Evolutionary conservation across 129 eudicot genomes (phyloP).

Genomic region (Glebionis coronaria): DNA sequence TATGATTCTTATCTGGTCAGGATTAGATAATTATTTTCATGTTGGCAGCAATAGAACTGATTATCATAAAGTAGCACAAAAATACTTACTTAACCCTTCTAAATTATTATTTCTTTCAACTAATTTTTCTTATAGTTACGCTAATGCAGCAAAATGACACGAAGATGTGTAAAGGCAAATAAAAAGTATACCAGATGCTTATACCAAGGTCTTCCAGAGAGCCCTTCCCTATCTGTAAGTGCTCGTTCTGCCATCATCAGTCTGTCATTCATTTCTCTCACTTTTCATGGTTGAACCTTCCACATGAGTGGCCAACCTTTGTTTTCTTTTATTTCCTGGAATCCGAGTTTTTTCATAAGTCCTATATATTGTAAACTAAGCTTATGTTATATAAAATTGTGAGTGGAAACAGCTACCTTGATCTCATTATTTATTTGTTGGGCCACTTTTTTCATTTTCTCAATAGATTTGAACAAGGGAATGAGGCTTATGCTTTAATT

Average conservation of each 20-base stretch:
- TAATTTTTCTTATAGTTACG: no score
- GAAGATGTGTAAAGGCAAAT: not conserved
- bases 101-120: no score
- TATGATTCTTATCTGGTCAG: no score
- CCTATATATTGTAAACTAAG: constrained; percentile 2
- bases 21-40: no score
- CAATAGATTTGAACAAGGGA: constrained; percentile 73
- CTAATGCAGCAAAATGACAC: no score
- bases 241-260: constrained; percentile 92
- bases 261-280: constrained; percentile 70
- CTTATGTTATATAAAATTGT: not conserved
- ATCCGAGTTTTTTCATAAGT: constrained; percentile 3
- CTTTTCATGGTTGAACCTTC: constrained; percentile 40
- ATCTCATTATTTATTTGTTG: constrained; percentile 42
- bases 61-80: no score
- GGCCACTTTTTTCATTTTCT: constrained; percentile 51
- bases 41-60: no score
- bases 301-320: constrained; percentile 46
- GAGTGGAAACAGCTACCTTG: constrained; percentile 42
- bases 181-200: constrained; percentile 70
- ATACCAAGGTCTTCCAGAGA: constrained; percentile 71
- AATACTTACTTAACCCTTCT: no score
- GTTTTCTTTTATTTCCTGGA: constrained; percentile 45
- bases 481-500: constrained; percentile 38
- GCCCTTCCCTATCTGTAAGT: constrained; percentile 79